Base-by-base conservation (phyloP, 2,329 filamentous ascomycete species). In the Ascochyta koolunga region DNA sequence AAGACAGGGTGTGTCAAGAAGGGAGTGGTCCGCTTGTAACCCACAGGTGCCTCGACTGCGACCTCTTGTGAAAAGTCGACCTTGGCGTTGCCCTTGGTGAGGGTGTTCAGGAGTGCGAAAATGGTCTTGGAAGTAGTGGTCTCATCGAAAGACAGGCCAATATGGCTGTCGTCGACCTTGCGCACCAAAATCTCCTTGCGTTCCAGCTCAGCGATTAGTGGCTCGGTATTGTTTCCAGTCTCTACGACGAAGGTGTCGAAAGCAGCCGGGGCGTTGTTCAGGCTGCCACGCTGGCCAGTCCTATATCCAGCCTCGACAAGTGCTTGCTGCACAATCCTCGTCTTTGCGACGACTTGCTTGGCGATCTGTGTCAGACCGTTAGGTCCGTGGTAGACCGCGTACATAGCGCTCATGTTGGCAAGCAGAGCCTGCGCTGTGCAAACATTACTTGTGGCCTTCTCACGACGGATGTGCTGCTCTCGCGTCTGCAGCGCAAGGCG, bases 371-470 rank as follows among this genome's bases (percentile, higher is more conserved):
- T 91, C 44, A 98, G 79, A 16, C 93, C 92, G 48, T 86, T 77
- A 0, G 93, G 93, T 3, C 93, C 93, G 72, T 98, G 93, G 75
- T 97, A 98, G 48, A 97, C 83, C 46, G 92, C 93, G 71, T 96
- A 98, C 79, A 97, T 89, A 49, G 93, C 91, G 64, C 87, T 93
- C 91, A 97, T 97, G 76, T 98, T 98, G 32, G 93, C 93, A 45
- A 97, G 81, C 22, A 98, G 80, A 8, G 93, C 93, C 77, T 98
- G 93, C 1, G 93, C 93, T 1, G 93, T 98, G 79, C 93, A 98
- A 55, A 97, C 93, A 71, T 98, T 98, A 80, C 92, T 96, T 1
- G 93, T 98, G 1, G 93, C 93, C 83, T 97, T 97, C 75, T 98
- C 93, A 69, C 93, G 86, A 61, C 93, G 86, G 72, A 98, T 97